Evolutionary conservation across 1,284 basidiomycete genomes (phyloP).

Genomic region (Melampsora americana): DNA sequence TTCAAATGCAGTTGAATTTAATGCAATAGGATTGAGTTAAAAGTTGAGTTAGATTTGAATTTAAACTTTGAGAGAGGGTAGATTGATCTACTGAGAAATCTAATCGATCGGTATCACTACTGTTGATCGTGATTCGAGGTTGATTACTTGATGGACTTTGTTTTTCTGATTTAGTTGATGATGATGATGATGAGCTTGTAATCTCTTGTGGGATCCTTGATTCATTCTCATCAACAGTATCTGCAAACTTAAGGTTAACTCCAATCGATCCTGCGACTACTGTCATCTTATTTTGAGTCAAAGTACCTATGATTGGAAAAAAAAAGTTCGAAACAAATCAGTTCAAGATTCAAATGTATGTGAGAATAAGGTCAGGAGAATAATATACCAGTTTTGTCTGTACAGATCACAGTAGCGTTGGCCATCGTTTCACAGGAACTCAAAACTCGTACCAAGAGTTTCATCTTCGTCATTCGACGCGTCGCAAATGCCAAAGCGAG

Average conservation of each 20-base stretch:
- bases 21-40: constrained; percentile 45
- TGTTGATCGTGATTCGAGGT: constrained; percentile 12
- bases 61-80: constrained; percentile 2
- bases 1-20: constrained; percentile 47
- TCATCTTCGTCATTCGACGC: constrained; percentile 47
- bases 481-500: constrained; percentile 48
- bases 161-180: not conserved
- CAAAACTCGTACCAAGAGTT: constrained; percentile 46
- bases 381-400: constrained; percentile 45
- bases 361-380: no score
- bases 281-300: constrained; percentile 47
- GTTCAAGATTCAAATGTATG: no score
- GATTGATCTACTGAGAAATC: constrained; percentile 44
- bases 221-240: constrained; percentile 70
- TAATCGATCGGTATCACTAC: constrained; percentile 37
- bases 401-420: constrained; percentile 47
- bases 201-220: constrained; percentile 68
- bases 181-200: not conserved
- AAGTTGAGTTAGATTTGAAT: constrained; percentile 24
- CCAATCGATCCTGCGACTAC: constrained; percentile 47
- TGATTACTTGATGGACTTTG: constrained; percentile 14
- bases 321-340: no score
- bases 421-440: constrained; percentile 48
- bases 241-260: constrained; percentile 87
- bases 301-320: constrained; percentile 15